Evolutionary conservation across 768 basidiomycete genomes (phyloP).

Genomic region (Leccinum subgranulosum): DNA sequence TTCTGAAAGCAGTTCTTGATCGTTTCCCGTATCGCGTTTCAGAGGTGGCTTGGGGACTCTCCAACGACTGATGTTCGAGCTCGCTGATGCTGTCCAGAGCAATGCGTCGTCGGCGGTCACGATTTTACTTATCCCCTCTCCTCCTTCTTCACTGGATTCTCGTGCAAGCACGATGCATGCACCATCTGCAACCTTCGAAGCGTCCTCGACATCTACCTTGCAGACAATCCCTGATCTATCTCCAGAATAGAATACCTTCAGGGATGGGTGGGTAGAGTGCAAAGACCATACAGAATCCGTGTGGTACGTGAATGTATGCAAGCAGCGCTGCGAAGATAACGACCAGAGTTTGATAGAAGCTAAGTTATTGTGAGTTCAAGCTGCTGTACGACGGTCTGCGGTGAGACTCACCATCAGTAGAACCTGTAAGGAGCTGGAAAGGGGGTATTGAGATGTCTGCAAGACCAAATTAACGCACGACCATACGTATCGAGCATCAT

Average conservation of each 20-base stretch:
- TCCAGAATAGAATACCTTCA: constrained; percentile 92
- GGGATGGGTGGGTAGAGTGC: constrained; percentile 79
- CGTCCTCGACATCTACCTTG: constrained; percentile 86
- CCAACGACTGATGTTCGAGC: constrained; percentile 83
- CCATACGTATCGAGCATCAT: constrained; percentile 87
- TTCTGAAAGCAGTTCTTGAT: constrained; percentile 13
- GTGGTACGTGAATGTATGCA: constrained; percentile 96
- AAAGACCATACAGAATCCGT: constrained; percentile 94
- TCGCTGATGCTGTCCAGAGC: constrained; percentile 89
- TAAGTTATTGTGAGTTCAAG: constrained; percentile 22
- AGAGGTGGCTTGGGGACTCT: constrained; percentile 49
- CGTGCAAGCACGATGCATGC: constrained; percentile 85
- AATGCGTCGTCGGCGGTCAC: constrained; percentile 78
- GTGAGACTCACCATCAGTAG: constrained; percentile 58
- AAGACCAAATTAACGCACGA: constrained; percentile 3
- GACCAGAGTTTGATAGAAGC: constrained; percentile 96
- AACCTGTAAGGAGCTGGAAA: constrained; percentile 73
- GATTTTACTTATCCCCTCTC: constrained; percentile 79
- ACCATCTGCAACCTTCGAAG: constrained; percentile 78
- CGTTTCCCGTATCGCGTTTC: constrained; percentile 14
- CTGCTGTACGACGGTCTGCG: not conserved
- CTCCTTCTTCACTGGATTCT: constrained; percentile 44
- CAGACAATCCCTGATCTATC: constrained; percentile 89
- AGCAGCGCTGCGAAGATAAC: constrained; percentile 76
- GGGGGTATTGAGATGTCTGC: constrained; percentile 5